A percentile compares a stretch with the other conserved stretches of the same genome.
Evolutionary conservation across 257 asterid species (phyloP).

Genomic region (Solanum piurae): DNA sequence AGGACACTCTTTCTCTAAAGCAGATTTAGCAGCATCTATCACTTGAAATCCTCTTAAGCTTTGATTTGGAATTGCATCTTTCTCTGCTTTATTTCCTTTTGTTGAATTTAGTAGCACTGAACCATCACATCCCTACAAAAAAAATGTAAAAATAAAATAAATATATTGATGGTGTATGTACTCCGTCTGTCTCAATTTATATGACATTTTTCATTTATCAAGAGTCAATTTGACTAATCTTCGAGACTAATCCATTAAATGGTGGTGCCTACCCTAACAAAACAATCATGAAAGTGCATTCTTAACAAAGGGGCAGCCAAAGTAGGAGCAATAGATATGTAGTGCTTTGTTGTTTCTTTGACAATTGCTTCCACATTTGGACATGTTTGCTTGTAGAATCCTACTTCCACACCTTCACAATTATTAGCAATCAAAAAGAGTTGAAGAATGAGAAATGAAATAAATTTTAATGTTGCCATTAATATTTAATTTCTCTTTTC

Average conservation of each 20-base stretch:
- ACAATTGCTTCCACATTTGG: slow-evolving; percentile 18
- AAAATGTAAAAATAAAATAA: too few species aligned
- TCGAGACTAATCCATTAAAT: too few species aligned
- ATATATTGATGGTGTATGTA: too few species aligned
- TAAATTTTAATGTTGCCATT: slow-evolving; percentile 22
- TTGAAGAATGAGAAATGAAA: slow-evolving; percentile 12
- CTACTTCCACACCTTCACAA: slow-evolving; percentile 20
- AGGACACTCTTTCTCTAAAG: slow-evolving; percentile 39
- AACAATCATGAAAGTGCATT: neutral
- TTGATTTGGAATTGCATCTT: slow-evolving; percentile 42
- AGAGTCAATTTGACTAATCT: accelerated
- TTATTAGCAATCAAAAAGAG: neutral
- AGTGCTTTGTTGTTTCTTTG: slow-evolving; percentile 1
- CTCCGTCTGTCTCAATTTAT: too few species aligned
- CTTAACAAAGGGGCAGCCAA: neutral
- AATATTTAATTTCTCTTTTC: neutral
- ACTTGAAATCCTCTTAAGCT: slow-evolving; percentile 48
- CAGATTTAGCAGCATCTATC: slow-evolving; percentile 51
- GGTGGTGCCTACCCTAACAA: neutral
- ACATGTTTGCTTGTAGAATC: slow-evolving; percentile 17
- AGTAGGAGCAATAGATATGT: slow-evolving; percentile 9
- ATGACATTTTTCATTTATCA: neutral
- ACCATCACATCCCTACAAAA: slow-evolving; percentile 58
- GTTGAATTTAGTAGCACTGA: slow-evolving; percentile 48
- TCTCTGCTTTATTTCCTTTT: slow-evolving; percentile 37